Evolutionary conservation across 2,329 filamentous ascomycete genomes (phyloP).

Genomic region (Paecilomyces niveus): DNA sequence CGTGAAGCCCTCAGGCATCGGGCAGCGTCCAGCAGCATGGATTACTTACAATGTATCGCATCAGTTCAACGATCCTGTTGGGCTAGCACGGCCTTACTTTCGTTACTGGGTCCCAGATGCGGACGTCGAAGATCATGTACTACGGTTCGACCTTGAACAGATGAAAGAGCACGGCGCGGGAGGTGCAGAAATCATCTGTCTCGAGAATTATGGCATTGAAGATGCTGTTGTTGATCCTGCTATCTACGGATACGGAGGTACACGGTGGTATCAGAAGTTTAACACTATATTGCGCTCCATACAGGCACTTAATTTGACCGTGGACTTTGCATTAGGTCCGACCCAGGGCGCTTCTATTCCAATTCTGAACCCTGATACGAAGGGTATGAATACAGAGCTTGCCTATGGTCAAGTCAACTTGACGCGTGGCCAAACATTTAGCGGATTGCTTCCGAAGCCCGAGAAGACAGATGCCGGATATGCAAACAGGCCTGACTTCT

Average conservation of each 20-base stretch:
- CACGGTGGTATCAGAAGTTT: background rate
- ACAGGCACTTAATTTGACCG: background rate
- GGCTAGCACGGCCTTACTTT: background rate
- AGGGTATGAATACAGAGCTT: background rate
- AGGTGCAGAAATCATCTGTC: background rate
- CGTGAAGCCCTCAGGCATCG: background rate
- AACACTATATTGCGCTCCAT: background rate
- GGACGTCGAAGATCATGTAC: background rate
- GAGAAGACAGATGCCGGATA: background rate
- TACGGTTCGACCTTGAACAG: background rate
- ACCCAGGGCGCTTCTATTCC: background rate
- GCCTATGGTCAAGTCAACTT: background rate
- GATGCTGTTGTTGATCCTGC: background rate
- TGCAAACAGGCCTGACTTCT: background rate
- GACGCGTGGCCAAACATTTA: background rate
- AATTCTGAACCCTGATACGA: background rate
- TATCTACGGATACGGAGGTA: background rate
- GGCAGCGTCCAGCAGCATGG: background rate
- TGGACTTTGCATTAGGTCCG: background rate
- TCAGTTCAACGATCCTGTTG: background rate
- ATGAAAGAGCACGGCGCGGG: background rate
- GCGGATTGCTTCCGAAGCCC: background rate
- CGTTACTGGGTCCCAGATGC: background rate
- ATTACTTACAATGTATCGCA: background rate
- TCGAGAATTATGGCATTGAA: background rate